Evolutionary conservation across 768 basidiomycete species (phyloP), one percentile per base, ranked within the genome.

Genomic region (Lentinula sp.): DNA sequence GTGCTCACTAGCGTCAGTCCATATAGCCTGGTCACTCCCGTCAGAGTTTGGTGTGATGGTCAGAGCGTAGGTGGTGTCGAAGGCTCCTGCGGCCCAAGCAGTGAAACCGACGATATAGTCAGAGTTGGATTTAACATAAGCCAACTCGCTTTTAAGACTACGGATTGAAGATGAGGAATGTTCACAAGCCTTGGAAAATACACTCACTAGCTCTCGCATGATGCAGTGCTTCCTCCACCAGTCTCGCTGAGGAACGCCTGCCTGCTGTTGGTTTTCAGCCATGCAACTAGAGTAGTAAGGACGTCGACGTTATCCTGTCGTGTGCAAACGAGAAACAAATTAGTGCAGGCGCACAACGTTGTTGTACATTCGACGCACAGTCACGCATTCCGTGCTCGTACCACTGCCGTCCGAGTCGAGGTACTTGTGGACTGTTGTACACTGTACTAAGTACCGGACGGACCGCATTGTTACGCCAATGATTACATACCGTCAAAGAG

Each of bases 41-140:
- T 81, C 72, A 20, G 75, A 62, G 69, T 75, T 76, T 20, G 83
- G 83, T 9, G 78, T 79, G 51, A 81, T 69, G 28, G 77, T 75
- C 51, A 84, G 73, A n/a, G 73, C 72, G 67, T 85, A 85, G 53
- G 72, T 75, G 1, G 79, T 76, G 61, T 77, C 77, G 68, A 84
- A 85, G 2, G 77, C 72, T 48, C 82, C 82, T 42, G 78, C 83
- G 61, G 79, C 73, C 83, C 82, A 84, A 39, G 79, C 73, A 18
- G 80, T 73, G 73, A 82, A 85, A n/a, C 83, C 83, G 41, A 74
- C 70, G 48, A 81, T 72, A 41, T 66, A 76, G 28, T 73, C 72
- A 59, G 76, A 77, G 62, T 78, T 72, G 8, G 68, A 67, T 64
- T 80, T 79, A 52, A 84, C 72, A 65, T 72, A 82, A 1, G 77